Conservation (phyloP, 352 stramenopile genomes). For the Phytophthora tentaculata region DNA sequence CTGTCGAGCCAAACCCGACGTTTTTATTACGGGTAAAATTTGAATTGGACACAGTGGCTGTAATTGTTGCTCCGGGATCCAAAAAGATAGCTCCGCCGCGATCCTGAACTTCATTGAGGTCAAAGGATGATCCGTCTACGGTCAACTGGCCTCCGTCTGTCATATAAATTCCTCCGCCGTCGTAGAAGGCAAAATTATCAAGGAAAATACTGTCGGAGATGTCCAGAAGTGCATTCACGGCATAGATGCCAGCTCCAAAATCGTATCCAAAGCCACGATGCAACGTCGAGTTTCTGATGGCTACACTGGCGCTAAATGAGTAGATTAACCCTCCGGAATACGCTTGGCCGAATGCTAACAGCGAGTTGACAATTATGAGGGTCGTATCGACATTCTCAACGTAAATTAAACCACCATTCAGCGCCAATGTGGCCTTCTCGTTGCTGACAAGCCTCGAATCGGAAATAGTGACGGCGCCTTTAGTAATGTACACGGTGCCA, state of each 20-base stretch:
- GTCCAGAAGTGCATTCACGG: conserved; percentile 22
- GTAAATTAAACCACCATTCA: conserved; percentile 54
- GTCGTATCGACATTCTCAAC: conserved; percentile 37
- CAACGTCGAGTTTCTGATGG: conserved; percentile 45
- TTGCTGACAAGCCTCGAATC: conserved; percentile 45
- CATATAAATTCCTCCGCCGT: conserved; percentile 65
- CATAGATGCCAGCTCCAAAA: conserved; percentile 64
- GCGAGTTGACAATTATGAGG: conserved; percentile 44
- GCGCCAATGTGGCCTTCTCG: conserved; percentile 28
- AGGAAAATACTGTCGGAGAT: conserved; percentile 37
- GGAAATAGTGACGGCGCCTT: conserved; percentile 29
- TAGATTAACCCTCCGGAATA: conserved; percentile 59
- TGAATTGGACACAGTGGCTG: conserved; percentile 31
- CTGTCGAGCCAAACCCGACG: conserved; percentile 50
- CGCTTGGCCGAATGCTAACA: conserved; percentile 44
- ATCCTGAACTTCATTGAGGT: conserved; percentile 50
- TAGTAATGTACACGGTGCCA: conserved; percentile 32
- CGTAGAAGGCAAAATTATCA: conserved; percentile 64
- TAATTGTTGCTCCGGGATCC: conserved; percentile 38
- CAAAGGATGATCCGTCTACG: conserved; percentile 28
- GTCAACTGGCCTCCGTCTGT: conserved; percentile 34
- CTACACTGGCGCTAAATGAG: conserved; percentile 30
- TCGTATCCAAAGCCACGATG: conserved; percentile 41
- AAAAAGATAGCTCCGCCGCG: conserved; percentile 56
- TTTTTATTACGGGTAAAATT: conserved; percentile 57